phyloP scores from a whole-genome alignment of 1,284 basidiomycete species.

The Ustilago vetiveriae region DNA sequence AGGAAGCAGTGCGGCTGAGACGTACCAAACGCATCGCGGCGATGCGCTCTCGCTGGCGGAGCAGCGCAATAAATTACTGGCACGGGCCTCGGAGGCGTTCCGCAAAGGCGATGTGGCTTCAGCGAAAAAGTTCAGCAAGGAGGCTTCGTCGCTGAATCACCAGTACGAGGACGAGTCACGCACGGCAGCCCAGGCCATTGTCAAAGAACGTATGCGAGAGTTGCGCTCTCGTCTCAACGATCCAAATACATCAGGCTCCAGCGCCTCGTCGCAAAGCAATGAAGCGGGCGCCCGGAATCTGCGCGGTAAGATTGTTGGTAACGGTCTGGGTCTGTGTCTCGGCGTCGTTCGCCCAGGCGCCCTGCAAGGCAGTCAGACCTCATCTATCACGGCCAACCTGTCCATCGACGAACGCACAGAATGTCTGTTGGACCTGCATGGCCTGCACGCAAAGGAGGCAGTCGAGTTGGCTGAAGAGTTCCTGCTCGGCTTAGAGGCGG shows the following conservation, averaged over 20 bases:
- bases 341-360: conserved; percentile 50
- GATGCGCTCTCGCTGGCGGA: conserved; percentile 88
- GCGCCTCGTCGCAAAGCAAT: conserved; percentile 72
- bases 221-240: conserved; percentile 77
- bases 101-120: conserved; percentile 90
- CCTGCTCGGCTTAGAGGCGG: conserved; percentile 79
- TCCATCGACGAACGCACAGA: conserved; percentile 71
- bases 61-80: conserved; percentile 91
- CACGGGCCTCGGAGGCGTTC: conserved; percentile 93
- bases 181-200: conserved; percentile 81
- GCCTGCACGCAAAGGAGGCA: conserved; percentile 86
- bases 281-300: conserved; percentile 81
- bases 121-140: conserved; percentile 89
- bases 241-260: conserved; percentile 68
- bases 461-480: conserved; percentile 90
- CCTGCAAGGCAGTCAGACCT: conserved; percentile 31
- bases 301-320: conserved; percentile 81
- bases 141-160: conserved; percentile 89
- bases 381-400: conserved; percentile 72
- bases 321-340: conserved; percentile 72
- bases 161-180: conserved; percentile 87
- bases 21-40: conserved; percentile 88
- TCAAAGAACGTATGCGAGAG: conserved; percentile 76
- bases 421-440: conserved; percentile 71
- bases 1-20: conserved; percentile 72